These are phyloP conservation scores for Parachaetomium inaequale DNA, from an alignment of 495 filamentous ascomycete genomes.

Conservation along the genomic window DNA sequence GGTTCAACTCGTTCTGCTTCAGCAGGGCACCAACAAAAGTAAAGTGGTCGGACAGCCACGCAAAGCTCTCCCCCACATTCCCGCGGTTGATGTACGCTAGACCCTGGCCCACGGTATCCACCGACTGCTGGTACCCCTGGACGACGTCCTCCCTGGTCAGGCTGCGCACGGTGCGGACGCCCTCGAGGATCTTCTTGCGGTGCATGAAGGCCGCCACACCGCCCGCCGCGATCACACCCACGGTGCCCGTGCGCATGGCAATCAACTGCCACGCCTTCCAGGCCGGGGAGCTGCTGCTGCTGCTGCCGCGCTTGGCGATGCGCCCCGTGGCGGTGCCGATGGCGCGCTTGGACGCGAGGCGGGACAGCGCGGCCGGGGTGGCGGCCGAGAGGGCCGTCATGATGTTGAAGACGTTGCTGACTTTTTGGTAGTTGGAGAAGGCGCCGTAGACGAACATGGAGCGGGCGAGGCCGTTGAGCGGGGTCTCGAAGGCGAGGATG, in stretches of 20 bases:
- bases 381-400: slow-evolving; percentile 55
- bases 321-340: slow-evolving; percentile 27
- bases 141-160: slow-evolving; percentile 38
- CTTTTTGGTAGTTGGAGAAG: slow-evolving; percentile 81
- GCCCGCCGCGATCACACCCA: slow-evolving; percentile 81
- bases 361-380: slow-evolving; percentile 47
- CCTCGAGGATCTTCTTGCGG: slow-evolving; percentile 66
- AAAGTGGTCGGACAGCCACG: slow-evolving; percentile 47
- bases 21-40: slow-evolving; percentile 47
- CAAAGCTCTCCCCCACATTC: slow-evolving; percentile 46
- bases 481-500: slow-evolving; percentile 90
- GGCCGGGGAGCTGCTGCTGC: slow-evolving; percentile 31
- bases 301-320: slow-evolving; percentile 39
- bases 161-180: slow-evolving; percentile 39
- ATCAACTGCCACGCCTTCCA: slow-evolving; percentile 74
- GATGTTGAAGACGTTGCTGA: slow-evolving; percentile 68
- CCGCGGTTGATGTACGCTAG: slow-evolving; percentile 49
- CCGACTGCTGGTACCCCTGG: slow-evolving; percentile 42
- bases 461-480: slow-evolving; percentile 83
- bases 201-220: slow-evolving; percentile 84
- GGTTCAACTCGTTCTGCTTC: slow-evolving; percentile 41
- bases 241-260: slow-evolving; percentile 80
- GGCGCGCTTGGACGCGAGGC: slow-evolving; percentile 41
- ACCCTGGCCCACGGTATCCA: slow-evolving; percentile 48
- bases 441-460: slow-evolving; percentile 88